Evolutionary conservation across 352 stramenopile species (phyloP).

Genomic region (Halophytophthora polymorphica): DNA sequence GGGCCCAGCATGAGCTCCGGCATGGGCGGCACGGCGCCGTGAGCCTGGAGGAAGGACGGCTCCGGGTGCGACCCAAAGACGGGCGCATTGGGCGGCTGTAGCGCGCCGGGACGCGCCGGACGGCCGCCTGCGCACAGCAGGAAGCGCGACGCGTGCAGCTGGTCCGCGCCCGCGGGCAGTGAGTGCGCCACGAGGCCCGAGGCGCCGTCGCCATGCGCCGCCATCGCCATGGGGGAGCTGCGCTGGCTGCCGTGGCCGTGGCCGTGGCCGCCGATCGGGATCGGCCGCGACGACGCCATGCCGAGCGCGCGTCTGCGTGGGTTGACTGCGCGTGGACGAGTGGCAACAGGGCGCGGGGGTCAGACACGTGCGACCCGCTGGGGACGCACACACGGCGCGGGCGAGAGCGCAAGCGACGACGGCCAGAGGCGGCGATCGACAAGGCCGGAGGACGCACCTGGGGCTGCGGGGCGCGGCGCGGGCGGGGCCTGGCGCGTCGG

Average conservation of each 20-base stretch:
- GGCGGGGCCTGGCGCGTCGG: too few species aligned
- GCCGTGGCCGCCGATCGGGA: constrained; percentile 52
- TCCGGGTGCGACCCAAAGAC: constrained; percentile 64
- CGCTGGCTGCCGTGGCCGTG: constrained; percentile 40
- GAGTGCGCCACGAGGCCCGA: constrained; percentile 55
- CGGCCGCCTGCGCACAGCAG: constrained; percentile 19
- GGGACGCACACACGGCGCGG: too few species aligned
- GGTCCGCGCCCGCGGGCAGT: constrained; percentile 53
- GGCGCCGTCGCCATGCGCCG: neutral
- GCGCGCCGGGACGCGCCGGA: constrained; percentile 8
- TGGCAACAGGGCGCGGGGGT: too few species aligned
- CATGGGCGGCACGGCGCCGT: constrained; percentile 38
- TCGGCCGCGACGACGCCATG: constrained; percentile 49
- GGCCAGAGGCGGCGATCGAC: too few species aligned
- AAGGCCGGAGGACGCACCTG: too few species aligned
- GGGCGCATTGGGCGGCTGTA: constrained; percentile 50
- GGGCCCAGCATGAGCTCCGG: constrained; percentile 57
- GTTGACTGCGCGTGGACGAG: too few species aligned
- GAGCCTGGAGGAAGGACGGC: constrained; percentile 48
- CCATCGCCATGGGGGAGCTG: constrained; percentile 29
- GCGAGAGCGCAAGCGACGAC: too few species aligned
- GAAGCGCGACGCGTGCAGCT: constrained; percentile 35
- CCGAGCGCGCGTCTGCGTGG: neutral
- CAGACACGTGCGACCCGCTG: too few species aligned
- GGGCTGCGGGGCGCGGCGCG: too few species aligned